These are phyloP conservation scores for Tritrichomonas foetus DNA, from an alignment of 208 protist genomes.

Conservation along the genomic window DNA sequence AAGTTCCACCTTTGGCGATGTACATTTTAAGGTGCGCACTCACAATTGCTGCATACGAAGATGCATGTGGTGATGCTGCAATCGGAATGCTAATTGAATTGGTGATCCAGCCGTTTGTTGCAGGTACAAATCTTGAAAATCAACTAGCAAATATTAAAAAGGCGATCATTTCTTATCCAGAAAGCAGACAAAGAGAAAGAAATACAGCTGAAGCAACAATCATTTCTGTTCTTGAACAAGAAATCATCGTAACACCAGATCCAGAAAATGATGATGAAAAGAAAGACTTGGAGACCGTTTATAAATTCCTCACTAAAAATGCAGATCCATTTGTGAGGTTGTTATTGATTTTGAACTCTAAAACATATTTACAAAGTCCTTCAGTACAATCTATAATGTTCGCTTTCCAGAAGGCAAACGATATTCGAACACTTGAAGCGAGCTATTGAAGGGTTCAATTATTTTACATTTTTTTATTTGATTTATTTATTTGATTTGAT, in stretches of 20 bases:
- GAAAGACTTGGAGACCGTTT: too few relatives aligned
- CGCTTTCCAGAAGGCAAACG: too few relatives aligned
- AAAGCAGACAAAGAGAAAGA: neutral
- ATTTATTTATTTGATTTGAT: too few relatives aligned
- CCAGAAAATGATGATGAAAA: too few relatives aligned
- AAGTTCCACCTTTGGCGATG: neutral
- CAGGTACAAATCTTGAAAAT: neutral
- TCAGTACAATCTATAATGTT: too few relatives aligned
- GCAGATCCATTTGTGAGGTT: too few relatives aligned
- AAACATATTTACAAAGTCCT: too few relatives aligned
- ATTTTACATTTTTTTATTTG: too few relatives aligned
- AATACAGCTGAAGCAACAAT: neutral
- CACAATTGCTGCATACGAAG: neutral
- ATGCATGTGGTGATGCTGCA: neutral
- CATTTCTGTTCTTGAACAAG: neutral
- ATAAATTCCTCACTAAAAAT: too few relatives aligned
- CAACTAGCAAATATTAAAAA: neutral
- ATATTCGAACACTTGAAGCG: too few relatives aligned
- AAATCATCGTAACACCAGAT: neutral
- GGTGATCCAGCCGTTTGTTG: neutral
- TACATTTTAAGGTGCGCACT: neutral
- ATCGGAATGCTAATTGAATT: neutral
- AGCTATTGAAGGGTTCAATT: too few relatives aligned
- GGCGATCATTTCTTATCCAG: neutral
- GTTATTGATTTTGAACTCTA: too few relatives aligned